phyloP scores from a whole-genome alignment of 2,329 filamentous ascomycete species.

The Exophiala lecanii-corni region DNA sequence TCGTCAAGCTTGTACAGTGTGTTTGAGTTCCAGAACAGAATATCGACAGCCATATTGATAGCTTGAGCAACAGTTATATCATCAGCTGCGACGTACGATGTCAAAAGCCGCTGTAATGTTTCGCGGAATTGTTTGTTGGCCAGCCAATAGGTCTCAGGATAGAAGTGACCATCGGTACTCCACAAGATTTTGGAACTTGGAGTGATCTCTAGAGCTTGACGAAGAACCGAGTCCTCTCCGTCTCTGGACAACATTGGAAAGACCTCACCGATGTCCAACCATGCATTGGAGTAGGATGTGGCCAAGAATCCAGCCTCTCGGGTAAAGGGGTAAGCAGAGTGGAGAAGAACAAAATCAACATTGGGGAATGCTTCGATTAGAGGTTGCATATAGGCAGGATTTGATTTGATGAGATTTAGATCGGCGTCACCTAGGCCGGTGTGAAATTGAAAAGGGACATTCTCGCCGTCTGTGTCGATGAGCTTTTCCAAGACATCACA shows the following conservation, averaged over 20 bases:
- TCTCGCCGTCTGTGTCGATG: constrained; percentile 30
- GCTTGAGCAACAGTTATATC: constrained; percentile 61
- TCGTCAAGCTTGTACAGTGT: constrained; percentile 62
- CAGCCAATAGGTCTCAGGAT: constrained; percentile 72
- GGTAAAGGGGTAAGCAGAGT: constrained; percentile 77
- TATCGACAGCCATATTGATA: constrained; percentile 58
- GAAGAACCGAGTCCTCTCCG: constrained; percentile 66
- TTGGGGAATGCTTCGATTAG: constrained; percentile 66
- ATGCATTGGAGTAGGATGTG: constrained; percentile 71
- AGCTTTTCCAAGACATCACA: constrained; percentile 54
- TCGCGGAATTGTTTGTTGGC: constrained; percentile 68
- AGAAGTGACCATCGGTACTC: constrained; percentile 76
- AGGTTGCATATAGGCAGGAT: constrained; percentile 68
- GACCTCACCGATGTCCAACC: constrained; percentile 76
- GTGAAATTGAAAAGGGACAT: constrained; percentile 71
- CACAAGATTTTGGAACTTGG: constrained; percentile 72
- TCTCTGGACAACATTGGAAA: constrained; percentile 74
- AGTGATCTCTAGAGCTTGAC: constrained; percentile 69
- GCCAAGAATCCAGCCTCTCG: constrained; percentile 75
- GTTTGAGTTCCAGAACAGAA: constrained; percentile 75
- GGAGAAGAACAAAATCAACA: constrained; percentile 71
- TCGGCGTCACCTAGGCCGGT: constrained; percentile 79
- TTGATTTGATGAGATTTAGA: constrained; percentile 63
- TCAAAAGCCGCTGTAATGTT: constrained; percentile 62
- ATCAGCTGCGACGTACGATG: constrained; percentile 60